These are phyloP conservation scores for Penicillium sp. DNA, from an alignment of 2,329 filamentous ascomycete species.

Conservation along the genomic window DNA sequence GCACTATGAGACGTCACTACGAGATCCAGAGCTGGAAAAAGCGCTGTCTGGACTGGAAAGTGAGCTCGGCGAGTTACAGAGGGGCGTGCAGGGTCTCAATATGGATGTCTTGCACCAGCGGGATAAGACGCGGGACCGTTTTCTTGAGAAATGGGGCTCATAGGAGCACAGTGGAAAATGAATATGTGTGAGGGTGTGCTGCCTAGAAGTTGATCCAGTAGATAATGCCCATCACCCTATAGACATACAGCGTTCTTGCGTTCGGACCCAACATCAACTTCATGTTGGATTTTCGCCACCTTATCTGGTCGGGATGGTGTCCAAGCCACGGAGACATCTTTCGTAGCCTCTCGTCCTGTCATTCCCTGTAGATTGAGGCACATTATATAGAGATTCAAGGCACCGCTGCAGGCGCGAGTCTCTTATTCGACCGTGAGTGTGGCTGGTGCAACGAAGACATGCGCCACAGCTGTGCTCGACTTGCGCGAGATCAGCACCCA, in stretches of 20 bases:
- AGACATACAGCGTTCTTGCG: background rate
- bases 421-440: slow-evolving; percentile 18
- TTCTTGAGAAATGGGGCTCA: slow-evolving; percentile 38
- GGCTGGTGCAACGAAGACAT: slow-evolving; percentile 7
- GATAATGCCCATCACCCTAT: background rate
- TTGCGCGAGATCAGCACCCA: no score
- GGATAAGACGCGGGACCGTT: slow-evolving; percentile 32
- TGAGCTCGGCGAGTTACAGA: slow-evolving; percentile 33
- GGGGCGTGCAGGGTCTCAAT: slow-evolving; percentile 36
- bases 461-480: slow-evolving; percentile 9
- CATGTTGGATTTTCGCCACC: background rate
- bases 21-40: slow-evolving; percentile 28
- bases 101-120: slow-evolving; percentile 35
- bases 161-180: background rate
- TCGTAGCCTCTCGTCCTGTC: slow-evolving; percentile 14
- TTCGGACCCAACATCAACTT: background rate
- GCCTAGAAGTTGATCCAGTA: background rate
- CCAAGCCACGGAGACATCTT: background rate
- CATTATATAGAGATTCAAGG: slow-evolving; percentile 2
- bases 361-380: slow-evolving; percentile 7
- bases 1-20: slow-evolving; percentile 29
- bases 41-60: slow-evolving; percentile 33
- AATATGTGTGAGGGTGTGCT: background rate
- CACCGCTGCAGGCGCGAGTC: slow-evolving; percentile 8
- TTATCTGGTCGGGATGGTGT: no score